Conservation (phyloP, 257 asterid genomes). For the Solanum arcanum region DNA sequence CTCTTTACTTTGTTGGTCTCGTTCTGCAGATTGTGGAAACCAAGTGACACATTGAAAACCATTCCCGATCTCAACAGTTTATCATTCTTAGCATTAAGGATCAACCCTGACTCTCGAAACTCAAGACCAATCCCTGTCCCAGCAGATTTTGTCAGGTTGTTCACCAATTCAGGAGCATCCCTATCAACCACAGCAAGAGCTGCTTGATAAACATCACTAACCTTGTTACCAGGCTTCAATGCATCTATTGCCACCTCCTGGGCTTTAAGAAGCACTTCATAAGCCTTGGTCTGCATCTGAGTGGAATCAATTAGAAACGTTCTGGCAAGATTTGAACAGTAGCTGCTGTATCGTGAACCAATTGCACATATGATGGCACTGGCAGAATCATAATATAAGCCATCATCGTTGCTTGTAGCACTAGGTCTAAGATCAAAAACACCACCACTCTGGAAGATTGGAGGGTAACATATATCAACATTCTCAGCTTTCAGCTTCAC, state of each 20-base stretch:
- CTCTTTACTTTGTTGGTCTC: constrained; percentile 15
- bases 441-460: constrained; percentile 52
- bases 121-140: constrained; percentile 25
- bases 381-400: constrained; percentile 14
- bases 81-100: constrained; percentile 13
- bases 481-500: constrained; percentile 68
- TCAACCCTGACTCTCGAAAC: constrained; percentile 19
- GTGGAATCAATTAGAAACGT: constrained; percentile 16
- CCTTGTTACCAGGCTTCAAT: constrained; percentile 12
- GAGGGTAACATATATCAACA: constrained; percentile 81
- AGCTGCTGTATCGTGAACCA: constrained; percentile 17
- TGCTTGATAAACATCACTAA: constrained; percentile 6
- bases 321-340: constrained; percentile 18
- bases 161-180: constrained; percentile 13
- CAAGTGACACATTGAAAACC: constrained; percentile 19
- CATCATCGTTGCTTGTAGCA: constrained; percentile 14
- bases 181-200: constrained; percentile 11
- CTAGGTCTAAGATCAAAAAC: constrained; percentile 18
- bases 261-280: constrained; percentile 15
- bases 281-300: constrained; percentile 11
- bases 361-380: constrained; percentile 22
- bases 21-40: constrained; percentile 15
- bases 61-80: constrained; percentile 13
- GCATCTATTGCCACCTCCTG: constrained; percentile 10
- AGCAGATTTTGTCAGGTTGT: constrained; percentile 11